Percentiles rank a stretch among this genome's conserved stretches.
phyloP scores from a whole-genome alignment of 257 asterid genomes.

The Solanum bulbocastanum region DNA sequence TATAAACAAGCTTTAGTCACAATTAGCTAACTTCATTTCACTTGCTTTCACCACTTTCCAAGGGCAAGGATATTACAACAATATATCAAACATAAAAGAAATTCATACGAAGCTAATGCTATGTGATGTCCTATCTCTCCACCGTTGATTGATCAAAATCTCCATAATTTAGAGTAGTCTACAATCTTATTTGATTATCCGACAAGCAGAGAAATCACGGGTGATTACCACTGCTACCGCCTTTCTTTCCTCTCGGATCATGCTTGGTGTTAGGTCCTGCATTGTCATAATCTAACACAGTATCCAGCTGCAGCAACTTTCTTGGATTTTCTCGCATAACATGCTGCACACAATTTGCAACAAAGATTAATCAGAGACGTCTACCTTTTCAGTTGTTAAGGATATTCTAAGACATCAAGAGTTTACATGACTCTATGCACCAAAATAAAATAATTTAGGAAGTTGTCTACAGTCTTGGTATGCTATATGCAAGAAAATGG shows the following conservation, averaged over 20 bases:
- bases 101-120: not conserved
- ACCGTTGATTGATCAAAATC: not conserved
- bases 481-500: not conserved
- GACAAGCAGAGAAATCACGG: constrained; percentile 14
- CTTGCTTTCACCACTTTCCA: not conserved
- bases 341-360: not conserved
- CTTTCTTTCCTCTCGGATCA: constrained; percentile 56
- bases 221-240: constrained; percentile 32
- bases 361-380: not conserved
- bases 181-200: not conserved
- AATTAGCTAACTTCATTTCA: not conserved
- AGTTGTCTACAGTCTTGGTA: not conserved
- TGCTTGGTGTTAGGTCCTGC: constrained; percentile 67
- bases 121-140: not conserved
- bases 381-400: not conserved
- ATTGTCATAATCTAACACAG: constrained; percentile 49
- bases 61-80: not conserved
- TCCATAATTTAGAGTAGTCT: not conserved
- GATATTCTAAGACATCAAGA: not conserved
- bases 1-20: too few species aligned
- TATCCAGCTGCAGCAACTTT: constrained; percentile 28
- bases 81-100: not conserved
- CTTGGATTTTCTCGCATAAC: not conserved
- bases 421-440: not conserved
- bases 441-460: not conserved